Base-by-base conservation (phyloP, 1,139 yeast genomes). In the Chernovozyma aurita region DNA sequence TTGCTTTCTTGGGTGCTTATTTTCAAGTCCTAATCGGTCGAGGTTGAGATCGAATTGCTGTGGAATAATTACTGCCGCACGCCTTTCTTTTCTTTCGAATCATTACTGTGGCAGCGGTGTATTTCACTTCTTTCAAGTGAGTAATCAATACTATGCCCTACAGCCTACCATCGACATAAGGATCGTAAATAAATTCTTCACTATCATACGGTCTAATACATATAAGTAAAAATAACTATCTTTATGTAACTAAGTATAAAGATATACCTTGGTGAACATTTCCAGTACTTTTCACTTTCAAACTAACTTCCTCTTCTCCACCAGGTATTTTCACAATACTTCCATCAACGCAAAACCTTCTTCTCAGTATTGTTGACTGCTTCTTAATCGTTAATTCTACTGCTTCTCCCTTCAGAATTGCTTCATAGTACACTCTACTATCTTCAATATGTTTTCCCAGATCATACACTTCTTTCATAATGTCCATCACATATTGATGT, bases 381-480 rank as follows among this genome's bases (percentile, higher is more conserved):
- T 51, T 47, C 12, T 47, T 43, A 6, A 61, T 42, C 3, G 42
- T 46, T 26, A 78, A 47, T 9, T 34, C 40, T 1, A 74, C 38
- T 4, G 42, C 48, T 13, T 59, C 59, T 2, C 50, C 53, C 1
- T 44, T 32, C 0, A 40, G 38, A 3, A 78, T 41, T 24, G 63
- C 46, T 24, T 57, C 44, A 46, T 81, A 81, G 5, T 53, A 48
- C 1, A 78, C 80, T 15, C 62, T 55, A 1, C 54, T 48, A 38
- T 76, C 71, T 0, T 57, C 33, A 1, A 80, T 52, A 49, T 82
- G 90, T 2, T 55, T 55, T 2, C 86, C 86, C 5, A 69, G 49
- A 33, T 73, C 60, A 52, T 85, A 85, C 1, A 76, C 86, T 42
- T 70, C 58, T 41, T 57, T 59, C 76, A 87, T 76, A 14, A 84